Base-by-base conservation (phyloP, 179 eudicot species). In the Spergularia azorica region DNA sequence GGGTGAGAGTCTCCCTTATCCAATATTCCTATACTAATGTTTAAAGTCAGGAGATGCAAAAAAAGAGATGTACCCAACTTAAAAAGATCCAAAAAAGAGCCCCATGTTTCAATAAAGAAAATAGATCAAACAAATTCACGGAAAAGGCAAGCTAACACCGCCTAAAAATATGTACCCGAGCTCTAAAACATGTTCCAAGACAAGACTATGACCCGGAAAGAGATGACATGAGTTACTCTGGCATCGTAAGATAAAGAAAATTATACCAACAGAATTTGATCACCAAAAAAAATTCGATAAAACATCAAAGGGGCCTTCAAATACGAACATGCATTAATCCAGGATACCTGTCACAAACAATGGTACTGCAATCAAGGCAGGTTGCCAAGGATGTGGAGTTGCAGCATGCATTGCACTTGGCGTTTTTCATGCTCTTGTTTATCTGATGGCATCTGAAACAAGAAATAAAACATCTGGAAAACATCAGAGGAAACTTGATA, bases 321-420 rank as follows among this genome's bases (percentile, higher is more conserved):
- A 38, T 62, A 72, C 17, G 20, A 20, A 51, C 7, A 12, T n/a
- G 17, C 61, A 41, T 17, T 69, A 41, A 61, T 71, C 21, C 60
- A 59, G 51, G 62, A 74, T 89, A 93, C 97, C 96, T 87, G 80
- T 93, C 97, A 84, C 97, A 93, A 72, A 82, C 79, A 58, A 86
- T 85, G 67, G 80, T 87, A 70, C 80, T 83, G 76, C 96, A 93
- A 76, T 84, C 86, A 76, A 93, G 91, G 86, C 97, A 93, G 13
- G 94, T 85, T 12, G 92, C 92, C 83, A 93, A 86, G 41, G 90
- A 75, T 60, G 89, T 81, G 77, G 89, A 84, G 77, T 83, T 79
- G 78, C 79, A 79, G 86, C 97, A 93, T 36, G 83, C 32, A 77
- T 87, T 89, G 83, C 97, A 92, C 81, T 85, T 89, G 17, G 91